Percentiles rank a stretch among this genome's conserved stretches.
Evolutionary conservation across 1,284 basidiomycete species (phyloP).

Genomic region (Apiotrichum brassicae): DNA sequence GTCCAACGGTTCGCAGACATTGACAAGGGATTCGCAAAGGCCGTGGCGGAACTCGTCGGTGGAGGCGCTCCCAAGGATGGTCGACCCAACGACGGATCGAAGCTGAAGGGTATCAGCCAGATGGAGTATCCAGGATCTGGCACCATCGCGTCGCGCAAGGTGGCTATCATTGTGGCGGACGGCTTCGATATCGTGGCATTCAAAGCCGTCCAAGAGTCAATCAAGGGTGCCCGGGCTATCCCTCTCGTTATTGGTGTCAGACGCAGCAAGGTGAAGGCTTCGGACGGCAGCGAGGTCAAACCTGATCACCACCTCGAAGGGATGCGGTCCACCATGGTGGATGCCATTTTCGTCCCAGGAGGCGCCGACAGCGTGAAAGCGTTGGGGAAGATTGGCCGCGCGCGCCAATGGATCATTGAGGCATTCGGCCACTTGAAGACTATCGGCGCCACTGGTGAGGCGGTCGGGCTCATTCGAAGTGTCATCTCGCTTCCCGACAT

Average conservation of each 20-base stretch:
- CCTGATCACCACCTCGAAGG: conserved; percentile 48
- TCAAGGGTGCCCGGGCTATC: not conserved
- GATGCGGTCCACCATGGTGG: conserved; percentile 70
- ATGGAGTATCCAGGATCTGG: conserved; percentile 40
- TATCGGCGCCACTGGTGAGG: conserved; percentile 62
- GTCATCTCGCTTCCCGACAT: not conserved
- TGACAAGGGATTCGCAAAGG: conserved; percentile 61
- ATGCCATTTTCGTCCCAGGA: conserved; percentile 66
- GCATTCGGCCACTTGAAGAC: conserved; percentile 72
- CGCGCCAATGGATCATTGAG: conserved; percentile 61
- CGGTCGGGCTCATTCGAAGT: conserved; percentile 17
- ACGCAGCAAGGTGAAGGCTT: conserved; percentile 46
- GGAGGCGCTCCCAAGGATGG: conserved; percentile 56
- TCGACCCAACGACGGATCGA: conserved; percentile 56
- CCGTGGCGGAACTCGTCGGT: conserved; percentile 48
- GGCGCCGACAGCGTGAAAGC: conserved; percentile 51
- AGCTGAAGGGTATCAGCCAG: conserved; percentile 57
- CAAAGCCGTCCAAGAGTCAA: not conserved
- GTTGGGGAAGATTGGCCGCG: conserved; percentile 22
- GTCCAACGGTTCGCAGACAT: conserved; percentile 59
- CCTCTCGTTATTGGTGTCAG: not conserved
- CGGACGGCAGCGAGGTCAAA: conserved; percentile 28
- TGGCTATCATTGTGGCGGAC: not conserved
- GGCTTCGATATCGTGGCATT: not conserved
- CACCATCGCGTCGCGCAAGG: conserved; percentile 11